Percentiles rank a stretch among this genome's conserved stretches.
These are phyloP conservation scores for Eremothecium cymbalariae DNA, from an alignment of 1,139 yeast species.

Conservation along the genomic window DNA sequence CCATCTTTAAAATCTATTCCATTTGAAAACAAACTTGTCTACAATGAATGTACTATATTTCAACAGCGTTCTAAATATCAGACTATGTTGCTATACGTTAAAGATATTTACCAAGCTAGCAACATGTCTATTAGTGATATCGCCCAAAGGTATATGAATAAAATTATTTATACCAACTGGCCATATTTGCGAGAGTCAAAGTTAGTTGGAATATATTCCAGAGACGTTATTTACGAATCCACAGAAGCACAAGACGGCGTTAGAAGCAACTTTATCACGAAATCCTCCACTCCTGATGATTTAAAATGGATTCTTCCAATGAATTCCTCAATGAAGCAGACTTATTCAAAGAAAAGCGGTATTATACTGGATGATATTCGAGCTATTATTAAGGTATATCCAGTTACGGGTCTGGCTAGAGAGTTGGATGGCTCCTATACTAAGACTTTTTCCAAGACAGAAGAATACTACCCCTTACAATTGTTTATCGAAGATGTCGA, in stretches of 20 bases:
- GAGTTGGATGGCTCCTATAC: constrained; percentile 65
- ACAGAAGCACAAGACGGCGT: constrained; percentile 32
- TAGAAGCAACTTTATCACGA: too few relatives aligned
- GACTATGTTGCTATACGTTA: constrained; percentile 61
- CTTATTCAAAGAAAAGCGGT: constrained; percentile 47
- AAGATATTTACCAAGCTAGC: constrained; percentile 45
- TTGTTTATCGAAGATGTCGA: constrained; percentile 67
- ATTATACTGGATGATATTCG: constrained; percentile 46
- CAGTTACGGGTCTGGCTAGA: constrained; percentile 74
- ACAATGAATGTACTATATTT: constrained; percentile 67
- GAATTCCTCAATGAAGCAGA: constrained; percentile 32
- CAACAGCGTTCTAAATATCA: constrained; percentile 80
- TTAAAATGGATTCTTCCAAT: constrained; percentile 36
- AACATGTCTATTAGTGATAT: constrained; percentile 39
- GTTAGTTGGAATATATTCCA: constrained; percentile 57
- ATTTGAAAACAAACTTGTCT: constrained; percentile 44
- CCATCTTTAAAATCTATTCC: constrained; percentile 73
- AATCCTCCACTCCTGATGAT: constrained; percentile 38
- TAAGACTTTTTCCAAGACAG: constrained; percentile 50
- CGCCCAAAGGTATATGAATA: constrained; percentile 51
- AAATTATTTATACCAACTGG: constrained; percentile 70
- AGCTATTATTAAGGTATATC: constrained; percentile 58
- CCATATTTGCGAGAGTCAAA: constrained; percentile 82
- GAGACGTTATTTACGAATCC: constrained; percentile 41
- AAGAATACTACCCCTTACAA: constrained; percentile 64